Evolutionary conservation across 2,329 filamentous ascomycete species (phyloP).

Genomic region (Beauveria sp.): DNA sequence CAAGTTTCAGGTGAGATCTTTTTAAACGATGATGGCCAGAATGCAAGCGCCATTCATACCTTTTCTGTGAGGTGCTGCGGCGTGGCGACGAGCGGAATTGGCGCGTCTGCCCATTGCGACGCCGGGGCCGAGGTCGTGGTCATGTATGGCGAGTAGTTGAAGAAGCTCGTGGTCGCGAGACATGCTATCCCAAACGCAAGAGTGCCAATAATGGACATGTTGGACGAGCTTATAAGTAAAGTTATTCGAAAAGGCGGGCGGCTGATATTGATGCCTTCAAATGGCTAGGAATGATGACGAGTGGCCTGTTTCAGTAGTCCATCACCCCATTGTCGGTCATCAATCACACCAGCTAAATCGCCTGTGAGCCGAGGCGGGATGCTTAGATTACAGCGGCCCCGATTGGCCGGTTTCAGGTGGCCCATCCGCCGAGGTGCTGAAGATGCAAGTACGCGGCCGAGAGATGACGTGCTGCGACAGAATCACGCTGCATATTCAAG

Average conservation of each 20-base stretch:
- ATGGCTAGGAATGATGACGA: background rate
- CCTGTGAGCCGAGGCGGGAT: background rate
- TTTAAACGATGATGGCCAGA: too few relatives aligned
- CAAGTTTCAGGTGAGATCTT: background rate
- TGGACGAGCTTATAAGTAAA: slow-evolving; percentile 6
- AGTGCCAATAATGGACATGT: slow-evolving; percentile 17
- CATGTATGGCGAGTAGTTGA: slow-evolving; percentile 28
- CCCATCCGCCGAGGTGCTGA: too few relatives aligned
- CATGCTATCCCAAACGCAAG: slow-evolving; percentile 22
- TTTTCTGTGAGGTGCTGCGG: slow-evolving; percentile 45
- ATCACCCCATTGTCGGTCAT: background rate
- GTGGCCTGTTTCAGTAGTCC: background rate
- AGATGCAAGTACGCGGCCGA: too few relatives aligned
- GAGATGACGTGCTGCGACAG: background rate
- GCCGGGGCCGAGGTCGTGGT: slow-evolving; percentile 26
- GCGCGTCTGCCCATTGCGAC: slow-evolving; percentile 44
- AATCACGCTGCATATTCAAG: too few relatives aligned
- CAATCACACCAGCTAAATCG: background rate
- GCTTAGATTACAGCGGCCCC: slow-evolving; percentile 1
- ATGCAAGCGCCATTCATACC: slow-evolving; percentile 21
- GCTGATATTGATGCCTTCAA: background rate
- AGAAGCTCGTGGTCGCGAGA: slow-evolving; percentile 24
- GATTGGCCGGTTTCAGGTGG: background rate
- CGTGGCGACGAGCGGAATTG: slow-evolving; percentile 46
- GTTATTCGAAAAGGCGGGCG: background rate